Conservation (phyloP, 257 asterid genomes). For the Gynochthodes officinalis region DNA sequence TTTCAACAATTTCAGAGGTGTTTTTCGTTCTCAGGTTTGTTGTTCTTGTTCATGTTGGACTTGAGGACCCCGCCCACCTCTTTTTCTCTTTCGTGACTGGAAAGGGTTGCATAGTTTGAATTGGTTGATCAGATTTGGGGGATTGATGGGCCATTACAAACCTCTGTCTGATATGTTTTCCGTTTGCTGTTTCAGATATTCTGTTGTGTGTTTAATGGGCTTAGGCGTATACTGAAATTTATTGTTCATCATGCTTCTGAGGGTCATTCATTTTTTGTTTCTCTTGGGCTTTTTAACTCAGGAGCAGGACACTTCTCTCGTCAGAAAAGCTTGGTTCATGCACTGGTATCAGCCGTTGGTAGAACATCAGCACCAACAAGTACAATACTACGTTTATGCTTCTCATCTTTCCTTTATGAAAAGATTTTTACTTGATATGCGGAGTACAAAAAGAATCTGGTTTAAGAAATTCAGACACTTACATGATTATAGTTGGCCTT, state of each 20-base stretch:
- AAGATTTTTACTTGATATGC: too few relatives aligned
- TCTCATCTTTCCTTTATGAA: background rate
- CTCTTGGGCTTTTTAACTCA: slow-evolving; percentile 25
- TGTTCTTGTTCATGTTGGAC: background rate
- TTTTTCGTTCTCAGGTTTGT: slow-evolving; percentile 36
- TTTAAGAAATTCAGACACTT: background rate
- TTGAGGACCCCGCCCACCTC: background rate
- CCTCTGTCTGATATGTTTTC: background rate
- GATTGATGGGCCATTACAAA: background rate
- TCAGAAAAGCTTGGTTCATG: slow-evolving; percentile 33
- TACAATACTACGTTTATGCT: slow-evolving; percentile 3
- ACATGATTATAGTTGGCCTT: background rate
- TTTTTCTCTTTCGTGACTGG: background rate
- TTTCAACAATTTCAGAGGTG: slow-evolving; percentile 31
- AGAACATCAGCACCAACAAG: slow-evolving; percentile 38
- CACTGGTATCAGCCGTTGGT: slow-evolving; percentile 49
- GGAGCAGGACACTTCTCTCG: slow-evolving; percentile 34
- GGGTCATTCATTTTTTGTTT: background rate
- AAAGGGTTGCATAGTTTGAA: background rate
- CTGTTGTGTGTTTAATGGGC: background rate
- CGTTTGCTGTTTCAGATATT: background rate
- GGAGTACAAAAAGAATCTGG: background rate
- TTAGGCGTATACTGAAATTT: background rate
- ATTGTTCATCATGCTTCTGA: background rate
- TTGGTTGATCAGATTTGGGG: background rate